Base-by-base conservation (phyloP, 768 basidiomycete species). In the Boletus fagicola region DNA sequence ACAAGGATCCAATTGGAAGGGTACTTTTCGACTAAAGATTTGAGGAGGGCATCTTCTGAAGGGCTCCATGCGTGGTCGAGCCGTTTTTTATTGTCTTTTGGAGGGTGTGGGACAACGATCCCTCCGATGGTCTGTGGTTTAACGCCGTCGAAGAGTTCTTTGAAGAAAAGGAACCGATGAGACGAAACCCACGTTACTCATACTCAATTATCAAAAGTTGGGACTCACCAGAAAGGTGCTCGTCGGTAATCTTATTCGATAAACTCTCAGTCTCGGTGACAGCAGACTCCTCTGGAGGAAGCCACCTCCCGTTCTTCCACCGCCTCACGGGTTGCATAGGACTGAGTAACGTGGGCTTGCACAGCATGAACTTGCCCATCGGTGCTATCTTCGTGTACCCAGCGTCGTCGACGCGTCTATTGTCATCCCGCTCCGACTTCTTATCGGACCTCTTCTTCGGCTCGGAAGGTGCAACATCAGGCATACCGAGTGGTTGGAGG, bases 321-420 rank as follows among this genome's bases (percentile, higher is more conserved):
- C 86, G 86, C 65, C 80, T 86, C 6, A 89, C 83, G 7, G 96
- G 97, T 61, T 92, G 81, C 36, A 98, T 75, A 46, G 94, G 83
- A 11, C 92, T 87, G 35, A 98, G 77, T 28, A 99, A 80, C 2
- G 93, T 88, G 2, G 94, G 92, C 68, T 89, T 91, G 36, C 79
- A 76, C 53, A 84, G 78, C 87, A 97, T 91, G 69, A 96, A 87
- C 56, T 81, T 77, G 26, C 86, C 86, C 45, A 85, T 80, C 28
- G 92, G 88, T 26, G 84, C 83, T 28, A 98, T 75, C 60, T 88
- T 92, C 31, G 86, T 85, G 55, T 84, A 85, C 16, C 84, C 83
- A 9, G 86, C 82, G 51, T 94, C 94, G 63, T 98, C 96, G 1
- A 82, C 66, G 31, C 96, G 80, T 73, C 81, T 86, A 69, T 79